phyloP scores from a whole-genome alignment of 2,329 filamentous ascomycete species.

The Fusarium sp. region DNA sequence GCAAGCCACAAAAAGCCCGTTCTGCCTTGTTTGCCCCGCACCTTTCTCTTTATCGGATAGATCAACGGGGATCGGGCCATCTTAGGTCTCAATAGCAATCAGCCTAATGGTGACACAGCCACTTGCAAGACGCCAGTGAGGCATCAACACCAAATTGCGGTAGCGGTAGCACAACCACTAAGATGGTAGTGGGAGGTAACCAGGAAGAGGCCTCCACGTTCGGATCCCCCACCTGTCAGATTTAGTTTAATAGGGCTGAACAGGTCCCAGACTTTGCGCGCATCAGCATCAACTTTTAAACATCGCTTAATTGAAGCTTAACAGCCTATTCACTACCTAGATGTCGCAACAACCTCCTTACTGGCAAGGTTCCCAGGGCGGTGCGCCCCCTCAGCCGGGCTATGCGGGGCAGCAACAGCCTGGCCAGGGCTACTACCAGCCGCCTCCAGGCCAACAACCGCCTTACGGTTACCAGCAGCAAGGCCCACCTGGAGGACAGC shows the following conservation, averaged over 20 bases:
- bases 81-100: neutral
- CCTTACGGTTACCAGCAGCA: constrained; percentile 24
- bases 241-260: constrained; percentile 7
- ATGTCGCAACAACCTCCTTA: constrained; percentile 39
- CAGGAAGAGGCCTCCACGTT: constrained; percentile 12
- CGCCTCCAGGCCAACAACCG: constrained; percentile 27
- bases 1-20: neutral
- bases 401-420: constrained; percentile 30
- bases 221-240: neutral
- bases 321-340: neutral
- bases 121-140: neutral
- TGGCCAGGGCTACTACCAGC: constrained; percentile 22
- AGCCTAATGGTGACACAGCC: neutral
- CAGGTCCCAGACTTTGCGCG: neutral
- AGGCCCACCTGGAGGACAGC: constrained; percentile 4
- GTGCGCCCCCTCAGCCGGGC: constrained; percentile 4
- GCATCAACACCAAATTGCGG: neutral
- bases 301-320: neutral
- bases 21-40: neutral
- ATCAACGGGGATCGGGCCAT: neutral
- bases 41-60: neutral
- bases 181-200: neutral
- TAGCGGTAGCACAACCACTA: neutral
- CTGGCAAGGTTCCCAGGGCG: constrained; percentile 26
- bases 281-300: neutral